These are phyloP conservation scores for Kluyveromyces nonfermentans DNA, from an alignment of 805 yeast species.

Conservation along the genomic window DNA sequence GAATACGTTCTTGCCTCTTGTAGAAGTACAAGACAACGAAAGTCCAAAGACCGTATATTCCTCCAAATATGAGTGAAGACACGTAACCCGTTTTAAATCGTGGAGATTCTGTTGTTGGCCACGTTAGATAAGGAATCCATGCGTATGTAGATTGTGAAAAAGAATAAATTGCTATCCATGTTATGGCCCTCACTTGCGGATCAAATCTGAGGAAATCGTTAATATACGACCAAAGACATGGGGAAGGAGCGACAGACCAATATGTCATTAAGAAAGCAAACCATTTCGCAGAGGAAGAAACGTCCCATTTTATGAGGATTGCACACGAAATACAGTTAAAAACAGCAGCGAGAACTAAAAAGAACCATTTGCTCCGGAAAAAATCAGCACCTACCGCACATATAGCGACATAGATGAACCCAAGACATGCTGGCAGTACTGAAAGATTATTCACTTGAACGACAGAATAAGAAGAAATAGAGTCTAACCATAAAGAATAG, in stretches of 20 bases:
- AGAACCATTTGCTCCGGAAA: conserved; percentile 43
- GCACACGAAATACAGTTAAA: conserved; percentile 47
- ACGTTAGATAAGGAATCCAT: conserved; percentile 45
- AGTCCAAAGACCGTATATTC: conserved; percentile 40
- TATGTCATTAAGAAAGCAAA: conserved; percentile 52
- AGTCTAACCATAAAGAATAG: conserved; percentile 53
- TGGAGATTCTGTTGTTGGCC: conserved; percentile 52
- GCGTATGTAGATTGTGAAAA: conserved; percentile 53
- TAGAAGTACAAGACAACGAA: conserved; percentile 44
- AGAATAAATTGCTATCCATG: conserved; percentile 47
- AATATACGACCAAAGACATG: conserved; percentile 49
- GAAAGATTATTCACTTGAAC: conserved; percentile 41
- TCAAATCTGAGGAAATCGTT: conserved; percentile 50
- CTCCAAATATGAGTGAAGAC: conserved; percentile 40
- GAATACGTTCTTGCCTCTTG: conserved; percentile 41
- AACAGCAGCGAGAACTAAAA: conserved; percentile 41
- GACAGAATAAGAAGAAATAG: conserved; percentile 35
- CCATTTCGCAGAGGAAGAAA: conserved; percentile 52
- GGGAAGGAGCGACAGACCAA: conserved; percentile 55
- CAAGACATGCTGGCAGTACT: conserved; percentile 50
- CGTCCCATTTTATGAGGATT: conserved; percentile 50
- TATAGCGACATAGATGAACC: conserved; percentile 40
- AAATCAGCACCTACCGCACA: conserved; percentile 42
- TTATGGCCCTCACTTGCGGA: conserved; percentile 45
- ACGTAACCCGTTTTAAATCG: conserved; percentile 45